Evolutionary conservation across 179 eudicot species (phyloP).

Genomic region (Nepenthes alata): DNA sequence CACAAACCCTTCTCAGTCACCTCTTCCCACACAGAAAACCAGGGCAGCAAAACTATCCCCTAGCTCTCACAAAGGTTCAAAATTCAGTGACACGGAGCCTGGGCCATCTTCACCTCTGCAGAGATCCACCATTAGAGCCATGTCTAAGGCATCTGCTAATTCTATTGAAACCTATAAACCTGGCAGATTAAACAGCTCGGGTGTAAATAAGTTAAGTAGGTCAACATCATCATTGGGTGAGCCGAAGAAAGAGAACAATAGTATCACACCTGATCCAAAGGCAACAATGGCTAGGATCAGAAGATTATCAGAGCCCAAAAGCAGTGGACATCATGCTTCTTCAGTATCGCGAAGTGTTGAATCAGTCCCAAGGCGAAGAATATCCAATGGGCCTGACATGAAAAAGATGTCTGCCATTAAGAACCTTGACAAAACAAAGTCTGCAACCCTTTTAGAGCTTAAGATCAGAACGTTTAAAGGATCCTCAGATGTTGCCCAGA

Average conservation of each 20-base stretch:
- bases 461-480: constrained; percentile 41
- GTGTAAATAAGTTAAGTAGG: constrained; percentile 51
- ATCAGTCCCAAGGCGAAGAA: constrained; percentile 33
- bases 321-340: constrained; percentile 23
- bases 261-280: constrained; percentile 51
- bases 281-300: constrained; percentile 53
- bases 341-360: constrained; percentile 32
- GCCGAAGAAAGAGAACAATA: constrained; percentile 35
- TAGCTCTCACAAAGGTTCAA: constrained; percentile 57
- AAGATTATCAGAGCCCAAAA: constrained; percentile 92
- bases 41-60: constrained; percentile 54
- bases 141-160: constrained; percentile 35
- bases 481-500: constrained; percentile 22
- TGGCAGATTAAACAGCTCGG: constrained; percentile 25
- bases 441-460: constrained; percentile 52
- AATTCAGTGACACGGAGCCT: constrained; percentile 85
- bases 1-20: constrained; percentile 27
- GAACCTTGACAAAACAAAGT: constrained; percentile 43
- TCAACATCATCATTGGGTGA: constrained; percentile 60
- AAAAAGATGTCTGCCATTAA: constrained; percentile 38
- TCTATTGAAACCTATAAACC: constrained; percentile 42
- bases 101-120: constrained; percentile 90
- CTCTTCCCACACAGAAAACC: constrained; percentile 33
- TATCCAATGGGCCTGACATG: constrained; percentile 32
- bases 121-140: constrained; percentile 60